These are phyloP conservation scores for Artemisia argyi DNA, from an alignment of 129 eudicot species.

Conservation along the genomic window DNA sequence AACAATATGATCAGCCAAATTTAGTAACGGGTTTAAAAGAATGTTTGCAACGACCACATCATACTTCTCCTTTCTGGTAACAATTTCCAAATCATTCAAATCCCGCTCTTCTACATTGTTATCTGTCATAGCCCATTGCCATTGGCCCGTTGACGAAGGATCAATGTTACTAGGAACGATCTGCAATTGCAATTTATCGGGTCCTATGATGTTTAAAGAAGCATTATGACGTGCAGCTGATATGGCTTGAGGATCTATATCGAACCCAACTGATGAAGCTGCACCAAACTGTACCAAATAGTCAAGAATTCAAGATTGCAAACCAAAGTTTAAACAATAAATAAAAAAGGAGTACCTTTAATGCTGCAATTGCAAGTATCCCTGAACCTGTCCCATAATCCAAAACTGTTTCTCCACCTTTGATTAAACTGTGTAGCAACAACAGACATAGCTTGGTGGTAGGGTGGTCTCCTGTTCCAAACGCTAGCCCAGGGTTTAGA, in stretches of 20 bases:
- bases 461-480: conserved; percentile 98
- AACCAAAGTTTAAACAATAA: background rate
- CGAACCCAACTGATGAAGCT: conserved; percentile 68
- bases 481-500: conserved; percentile 86
- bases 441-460: conserved; percentile 82
- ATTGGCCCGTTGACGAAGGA: conserved; percentile 28
- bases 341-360: conserved; percentile 45
- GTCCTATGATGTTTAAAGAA: conserved; percentile 61
- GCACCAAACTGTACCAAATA: conserved; percentile 75
- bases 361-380: conserved; percentile 87
- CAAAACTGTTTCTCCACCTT: conserved; percentile 79
- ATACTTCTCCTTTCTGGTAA: conserved; percentile 37
- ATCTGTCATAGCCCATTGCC: conserved; percentile 27
- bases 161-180: conserved; percentile 50
- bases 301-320: conserved; percentile 15
- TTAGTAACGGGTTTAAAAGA: conserved; percentile 71
- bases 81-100: conserved; percentile 23
- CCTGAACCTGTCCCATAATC: conserved; percentile 98
- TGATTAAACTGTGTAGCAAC: conserved; percentile 55
- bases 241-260: conserved; percentile 86
- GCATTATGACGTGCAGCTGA: conserved; percentile 74
- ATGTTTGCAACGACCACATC: conserved; percentile 85
- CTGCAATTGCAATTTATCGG: conserved; percentile 53
- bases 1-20: conserved; percentile 82
- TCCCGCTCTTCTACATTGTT: conserved; percentile 15